Evolutionary conservation across 2,329 filamentous ascomycete genomes (phyloP), one percentile per base, ranked within the genome.

Genomic region (Sporothrix schenckii): DNA sequence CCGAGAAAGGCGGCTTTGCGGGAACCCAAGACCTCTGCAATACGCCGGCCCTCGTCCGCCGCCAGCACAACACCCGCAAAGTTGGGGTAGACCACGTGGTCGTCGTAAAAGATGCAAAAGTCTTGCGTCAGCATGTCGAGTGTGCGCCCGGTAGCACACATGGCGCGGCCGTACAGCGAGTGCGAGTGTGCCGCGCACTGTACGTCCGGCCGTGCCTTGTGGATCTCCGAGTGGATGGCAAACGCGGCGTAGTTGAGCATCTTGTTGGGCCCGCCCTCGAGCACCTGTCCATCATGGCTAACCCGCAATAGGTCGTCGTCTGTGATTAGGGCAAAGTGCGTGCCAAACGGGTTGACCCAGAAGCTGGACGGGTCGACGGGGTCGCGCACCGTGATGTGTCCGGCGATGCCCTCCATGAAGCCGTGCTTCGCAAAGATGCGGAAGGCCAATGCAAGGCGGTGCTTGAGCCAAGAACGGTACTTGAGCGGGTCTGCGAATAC

Each of bases 101-200:
- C 80, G 84, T 74, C 81, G 76, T 89, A 88, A 73, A 91, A 87
- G 69, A 86, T 85, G 72, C 84, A 86, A 1, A 87, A 83, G 76
- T 87, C 89, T 78, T 86, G 88, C 49, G 86, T 90, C 68, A 89
- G 80, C 84, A 90, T 91, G 68, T 91, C 88, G 14, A 91, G 79
- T 7, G 82, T 81, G 71, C 85, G 85, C 9, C 89, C 88, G 27
- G 90, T 83, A 0, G 87, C 80, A 74, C 86, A 87, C 80, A 91
- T 90, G 13, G 88, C 84, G 14, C 80, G 77, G 34, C 85, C 86
- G 73, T 87, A 81, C n/a, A 86, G 78, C 61, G 80, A 83, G 75
- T 88, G 86, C 49, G 82, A 83, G 75, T 88, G 86, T 0, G 84
- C 84, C 0, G 85, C 86, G 71, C 84, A 86, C 3, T 81, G 77